Evolutionary conservation across 2,329 filamentous ascomycete genomes (phyloP).

Genomic region (Beauveria bassiana): DNA sequence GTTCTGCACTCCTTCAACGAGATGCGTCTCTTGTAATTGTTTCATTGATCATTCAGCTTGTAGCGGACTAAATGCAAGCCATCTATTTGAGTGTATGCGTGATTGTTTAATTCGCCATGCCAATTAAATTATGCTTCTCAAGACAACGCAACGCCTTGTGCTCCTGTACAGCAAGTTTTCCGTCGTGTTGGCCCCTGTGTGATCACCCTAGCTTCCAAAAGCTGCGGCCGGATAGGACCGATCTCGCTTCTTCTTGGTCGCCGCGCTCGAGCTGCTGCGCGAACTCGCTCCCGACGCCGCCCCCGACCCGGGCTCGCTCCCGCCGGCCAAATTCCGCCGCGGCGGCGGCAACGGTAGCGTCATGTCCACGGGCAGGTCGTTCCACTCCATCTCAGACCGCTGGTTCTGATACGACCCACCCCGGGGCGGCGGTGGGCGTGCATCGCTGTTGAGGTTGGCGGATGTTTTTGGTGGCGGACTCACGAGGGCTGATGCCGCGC

Average conservation of each 20-base stretch:
- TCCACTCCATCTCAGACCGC: constrained; percentile 56
- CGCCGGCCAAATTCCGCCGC: constrained; percentile 16
- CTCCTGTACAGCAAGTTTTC: neutral
- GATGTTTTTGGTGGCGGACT: constrained; percentile 24
- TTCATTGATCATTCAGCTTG: neutral
- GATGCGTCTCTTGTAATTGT: neutral
- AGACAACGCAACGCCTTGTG: neutral
- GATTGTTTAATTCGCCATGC: neutral
- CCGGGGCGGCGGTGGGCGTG: constrained; percentile 19
- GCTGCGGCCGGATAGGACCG: constrained; percentile 55
- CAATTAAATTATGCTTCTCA: neutral
- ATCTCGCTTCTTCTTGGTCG: constrained; percentile 46
- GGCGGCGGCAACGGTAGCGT: constrained; percentile 26
- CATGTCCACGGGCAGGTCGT: constrained; percentile 53
- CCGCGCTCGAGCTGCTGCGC: constrained; percentile 44
- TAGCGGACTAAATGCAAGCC: neutral
- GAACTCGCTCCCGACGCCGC: constrained; percentile 45
- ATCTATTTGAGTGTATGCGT: neutral
- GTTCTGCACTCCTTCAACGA: neutral
- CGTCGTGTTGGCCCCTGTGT: neutral
- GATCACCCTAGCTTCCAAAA: constrained; percentile 37
- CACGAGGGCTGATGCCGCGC: constrained; percentile 24
- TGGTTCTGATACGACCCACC: constrained; percentile 49
- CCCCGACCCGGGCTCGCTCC: constrained; percentile 28
- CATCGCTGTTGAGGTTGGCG: constrained; percentile 14